Conservation (phyloP, 148 eudicot species). For the Persicaria tinctoria region DNA sequence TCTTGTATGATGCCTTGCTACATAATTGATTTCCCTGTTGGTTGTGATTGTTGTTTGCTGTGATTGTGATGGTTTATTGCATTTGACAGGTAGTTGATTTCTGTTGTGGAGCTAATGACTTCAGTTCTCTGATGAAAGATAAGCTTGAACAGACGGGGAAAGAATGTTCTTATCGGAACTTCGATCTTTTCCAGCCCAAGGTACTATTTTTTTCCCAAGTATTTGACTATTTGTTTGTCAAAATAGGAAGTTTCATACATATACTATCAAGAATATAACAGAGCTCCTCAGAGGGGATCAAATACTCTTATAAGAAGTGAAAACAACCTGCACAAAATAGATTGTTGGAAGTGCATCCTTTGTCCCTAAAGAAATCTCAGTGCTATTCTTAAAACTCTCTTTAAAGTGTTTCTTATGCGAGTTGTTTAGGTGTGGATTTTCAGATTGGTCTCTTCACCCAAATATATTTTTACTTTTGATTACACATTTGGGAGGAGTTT, state of each 20-base stretch:
- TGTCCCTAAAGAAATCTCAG: neutral
- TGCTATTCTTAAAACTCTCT: neutral
- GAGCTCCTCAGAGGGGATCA: neutral
- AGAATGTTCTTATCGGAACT: slow-evolving; percentile 65
- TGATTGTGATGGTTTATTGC: slow-evolving; percentile 14
- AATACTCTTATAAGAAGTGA: neutral
- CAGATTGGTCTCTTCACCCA: neutral
- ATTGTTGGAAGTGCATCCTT: neutral
- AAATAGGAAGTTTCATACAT: neutral
- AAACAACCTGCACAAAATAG: neutral
- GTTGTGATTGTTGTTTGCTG: neutral
- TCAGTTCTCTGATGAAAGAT: slow-evolving; percentile 66
- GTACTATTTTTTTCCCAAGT: slow-evolving; percentile 22
- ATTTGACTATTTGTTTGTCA: neutral
- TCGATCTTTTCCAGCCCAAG: slow-evolving; percentile 71
- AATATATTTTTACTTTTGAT: no score
- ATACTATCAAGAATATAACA: neutral
- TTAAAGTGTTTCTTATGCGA: neutral
- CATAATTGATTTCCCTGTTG: neutral
- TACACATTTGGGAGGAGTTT: neutral
- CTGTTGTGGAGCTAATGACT: slow-evolving; percentile 96
- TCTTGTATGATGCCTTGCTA: neutral
- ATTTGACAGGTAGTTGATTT: slow-evolving; percentile 82
- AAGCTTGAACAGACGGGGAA: slow-evolving; percentile 72
- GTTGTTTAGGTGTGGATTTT: neutral